phyloP scores from a whole-genome alignment of 768 basidiomycete species.

The Tricholoma bakamatsutake region DNA sequence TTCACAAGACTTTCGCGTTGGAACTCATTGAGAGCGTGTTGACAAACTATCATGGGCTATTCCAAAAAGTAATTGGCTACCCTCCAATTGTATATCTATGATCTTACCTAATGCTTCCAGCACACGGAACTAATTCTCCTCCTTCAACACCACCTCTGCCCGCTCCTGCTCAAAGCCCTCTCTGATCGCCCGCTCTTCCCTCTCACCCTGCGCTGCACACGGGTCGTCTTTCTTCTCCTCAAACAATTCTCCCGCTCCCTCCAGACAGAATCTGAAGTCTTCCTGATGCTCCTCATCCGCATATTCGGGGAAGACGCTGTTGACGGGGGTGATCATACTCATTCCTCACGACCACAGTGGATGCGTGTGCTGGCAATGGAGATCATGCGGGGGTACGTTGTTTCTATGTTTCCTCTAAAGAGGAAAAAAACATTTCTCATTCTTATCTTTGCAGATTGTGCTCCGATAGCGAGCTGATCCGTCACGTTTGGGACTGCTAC shows the following conservation, averaged over 20 bases:
- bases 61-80: constrained; percentile 55
- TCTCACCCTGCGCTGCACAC: constrained; percentile 82
- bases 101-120: constrained; percentile 28
- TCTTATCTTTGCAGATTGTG: constrained; percentile 47
- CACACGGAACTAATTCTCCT: constrained; percentile 80
- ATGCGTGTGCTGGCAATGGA: constrained; percentile 91
- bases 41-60: constrained; percentile 85
- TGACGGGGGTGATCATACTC: constrained; percentile 19
- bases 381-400: constrained; percentile 73
- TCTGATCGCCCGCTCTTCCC: constrained; percentile 84
- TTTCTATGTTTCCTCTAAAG: background rate
- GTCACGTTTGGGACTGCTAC: constrained; percentile 75
- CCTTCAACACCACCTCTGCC: constrained; percentile 86
- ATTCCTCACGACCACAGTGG: constrained; percentile 62
- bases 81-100: background rate
- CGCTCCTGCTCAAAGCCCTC: constrained; percentile 79
- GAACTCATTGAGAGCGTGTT: constrained; percentile 96
- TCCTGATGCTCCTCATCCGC: constrained; percentile 67
- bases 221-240: constrained; percentile 89
- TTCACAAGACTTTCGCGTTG: constrained; percentile 93
- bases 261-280: constrained; percentile 79
- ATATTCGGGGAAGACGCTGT: constrained; percentile 53
- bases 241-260: constrained; percentile 87
- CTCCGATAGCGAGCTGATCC: constrained; percentile 72
- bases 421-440: background rate